Conservation (phyloP, 768 basidiomycete species). For the Boletus coccyginus region DNA sequence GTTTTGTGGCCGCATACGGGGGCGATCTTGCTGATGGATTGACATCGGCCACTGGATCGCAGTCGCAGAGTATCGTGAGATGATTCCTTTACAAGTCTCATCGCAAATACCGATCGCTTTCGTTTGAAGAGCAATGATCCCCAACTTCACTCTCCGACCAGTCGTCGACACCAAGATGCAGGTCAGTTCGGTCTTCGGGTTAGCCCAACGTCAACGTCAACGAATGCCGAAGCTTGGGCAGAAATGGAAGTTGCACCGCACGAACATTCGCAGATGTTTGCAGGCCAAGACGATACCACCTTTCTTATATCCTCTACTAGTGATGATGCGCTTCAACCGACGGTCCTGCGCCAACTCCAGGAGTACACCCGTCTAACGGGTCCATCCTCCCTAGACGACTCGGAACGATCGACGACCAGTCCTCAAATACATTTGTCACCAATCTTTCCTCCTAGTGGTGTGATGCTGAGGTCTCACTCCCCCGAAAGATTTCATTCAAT, state of each 20-base stretch:
- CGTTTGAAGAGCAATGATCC: slow-evolving; percentile 15
- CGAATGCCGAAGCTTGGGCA: neutral
- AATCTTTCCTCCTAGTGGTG: neutral
- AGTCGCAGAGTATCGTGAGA: slow-evolving; percentile 33
- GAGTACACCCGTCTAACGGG: slow-evolving; percentile 14
- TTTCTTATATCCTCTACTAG: slow-evolving; percentile 5
- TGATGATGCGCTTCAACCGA: slow-evolving; percentile 3
- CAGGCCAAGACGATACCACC: slow-evolving; percentile 7
- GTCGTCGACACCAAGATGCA: slow-evolving; percentile 8
- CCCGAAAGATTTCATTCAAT: neutral
- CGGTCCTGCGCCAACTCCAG: slow-evolving; percentile 13
- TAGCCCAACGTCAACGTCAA: slow-evolving; percentile 1
- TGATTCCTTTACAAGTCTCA: slow-evolving; percentile 9
- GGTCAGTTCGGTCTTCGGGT: slow-evolving; percentile 20
- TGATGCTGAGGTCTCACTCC: neutral
- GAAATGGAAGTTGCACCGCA: neutral
- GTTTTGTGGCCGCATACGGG: slow-evolving; percentile 46
- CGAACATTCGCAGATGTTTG: neutral
- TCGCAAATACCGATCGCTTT: slow-evolving; percentile 10
- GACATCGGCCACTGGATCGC: slow-evolving; percentile 37
- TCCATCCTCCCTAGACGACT: neutral
- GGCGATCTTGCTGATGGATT: slow-evolving; percentile 47
- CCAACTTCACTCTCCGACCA: neutral
- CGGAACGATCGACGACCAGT: slow-evolving; percentile 1
- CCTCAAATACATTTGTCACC: neutral